Percentiles rank a stretch among this genome's conserved stretches.
Conservation (phyloP, 179 eudicot species). For the Patellifolia procumbens region DNA sequence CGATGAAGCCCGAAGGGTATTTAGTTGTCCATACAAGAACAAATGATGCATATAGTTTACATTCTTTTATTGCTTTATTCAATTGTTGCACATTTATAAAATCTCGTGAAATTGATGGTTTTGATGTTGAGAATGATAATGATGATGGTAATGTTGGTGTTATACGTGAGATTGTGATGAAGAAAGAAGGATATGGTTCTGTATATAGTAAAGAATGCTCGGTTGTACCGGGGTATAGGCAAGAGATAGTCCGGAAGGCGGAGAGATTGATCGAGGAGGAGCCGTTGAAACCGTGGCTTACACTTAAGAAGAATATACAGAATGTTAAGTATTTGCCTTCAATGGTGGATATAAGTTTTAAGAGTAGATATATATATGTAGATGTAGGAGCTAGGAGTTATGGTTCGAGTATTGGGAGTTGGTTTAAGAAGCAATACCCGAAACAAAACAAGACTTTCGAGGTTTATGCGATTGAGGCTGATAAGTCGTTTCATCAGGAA, state of each 20-base stretch:
- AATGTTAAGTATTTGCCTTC: conserved; percentile 73
- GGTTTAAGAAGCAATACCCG: conserved; percentile 93
- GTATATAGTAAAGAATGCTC: conserved; percentile 40
- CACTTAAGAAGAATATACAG: conserved; percentile 74
- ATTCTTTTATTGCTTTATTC: conserved; percentile 78
- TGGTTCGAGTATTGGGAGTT: conserved; percentile 89
- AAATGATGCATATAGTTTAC: conserved; percentile 68
- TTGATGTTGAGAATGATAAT: conserved; percentile 22
- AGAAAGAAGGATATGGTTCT: conserved; percentile 35
- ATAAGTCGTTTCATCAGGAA: conserved; percentile 64
- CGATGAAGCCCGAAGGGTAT: conserved; percentile 81
- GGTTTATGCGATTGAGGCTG: conserved; percentile 88
- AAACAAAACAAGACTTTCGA: conserved; percentile 90
- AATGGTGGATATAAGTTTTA: conserved; percentile 83
- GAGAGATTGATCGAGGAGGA: conserved; percentile 71
- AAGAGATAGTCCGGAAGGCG: conserved; percentile 51
- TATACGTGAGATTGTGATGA: conserved; percentile 72
- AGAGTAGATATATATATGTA: conserved; percentile 72
- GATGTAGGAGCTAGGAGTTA: conserved; percentile 98
- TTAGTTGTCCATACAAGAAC: conserved; percentile 67
- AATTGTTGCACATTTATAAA: conserved; percentile 62
- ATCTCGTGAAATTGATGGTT: conserved; percentile 47
- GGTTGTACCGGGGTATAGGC: conserved; percentile 68
- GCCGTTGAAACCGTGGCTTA: conserved; percentile 89
- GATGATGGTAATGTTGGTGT: conserved; percentile 16